Base-by-base conservation (phyloP, 495 filamentous ascomycete species). In the Podospora pseudoanserina region DNA sequence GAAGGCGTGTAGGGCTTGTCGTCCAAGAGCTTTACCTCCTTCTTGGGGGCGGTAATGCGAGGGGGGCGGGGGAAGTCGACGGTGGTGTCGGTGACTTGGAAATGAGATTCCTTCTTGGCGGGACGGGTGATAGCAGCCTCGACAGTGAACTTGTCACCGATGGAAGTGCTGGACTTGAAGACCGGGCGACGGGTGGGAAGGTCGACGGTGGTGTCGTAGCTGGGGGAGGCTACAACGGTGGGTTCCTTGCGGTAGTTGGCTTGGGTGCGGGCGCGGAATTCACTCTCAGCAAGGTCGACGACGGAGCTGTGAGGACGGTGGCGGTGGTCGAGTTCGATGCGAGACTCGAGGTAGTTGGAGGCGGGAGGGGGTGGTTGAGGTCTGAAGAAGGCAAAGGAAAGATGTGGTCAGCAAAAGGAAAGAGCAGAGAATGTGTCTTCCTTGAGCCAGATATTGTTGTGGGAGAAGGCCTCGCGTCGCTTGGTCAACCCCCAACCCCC, bases 221-320 rank as follows among this genome's bases (percentile, higher is more conserved):
- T 75, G 69, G 75, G 79, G 68, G 72, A 69, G 67, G 64, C 68
- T 19, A 84, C 81, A 76, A 86, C 84, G 65, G 65, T 59, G 66
- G 72, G 65, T 76, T 88, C 84, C 73, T 86, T 85, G 74, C 84
- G 84, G 85, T 90, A 90, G 70, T 80, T 85, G 64, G 91, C 89
- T 73, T 90, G 86, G 79, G 88, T 83, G 72, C 90, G 90, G 79
- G 89, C 85, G 79, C 93, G 92, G 81, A 91, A 95, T 77, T 94
- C 87, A 79, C 88, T 87, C 83, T 96, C 93, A 76, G 90, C 90
- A 70, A 90, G 78, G 86, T 97, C 93, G 79, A 96, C 86, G 70
- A 83, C 79, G 66, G 85, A 82, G 77, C 80, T 76, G 69, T 86
- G 77, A 67, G 80, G 79, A 63, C 77, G 74, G 79, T 87, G 84